Conservation (phyloP, 2,329 filamentous ascomycete genomes). For the Colletotrichum caudatum region DNA sequence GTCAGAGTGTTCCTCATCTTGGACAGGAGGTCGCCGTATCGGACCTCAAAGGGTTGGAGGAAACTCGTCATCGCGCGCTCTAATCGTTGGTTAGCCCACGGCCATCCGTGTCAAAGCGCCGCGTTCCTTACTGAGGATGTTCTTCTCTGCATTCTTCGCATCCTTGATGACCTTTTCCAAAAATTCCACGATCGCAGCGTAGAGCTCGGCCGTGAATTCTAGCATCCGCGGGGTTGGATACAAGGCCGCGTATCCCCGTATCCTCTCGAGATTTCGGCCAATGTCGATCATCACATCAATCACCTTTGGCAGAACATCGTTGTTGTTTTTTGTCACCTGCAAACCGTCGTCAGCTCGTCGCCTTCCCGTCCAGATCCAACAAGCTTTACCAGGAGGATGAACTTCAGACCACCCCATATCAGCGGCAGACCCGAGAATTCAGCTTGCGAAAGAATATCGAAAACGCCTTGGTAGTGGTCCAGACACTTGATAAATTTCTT, state of each 20-base stretch:
- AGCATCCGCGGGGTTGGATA: slow-evolving; percentile 46
- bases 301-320: slow-evolving; percentile 44
- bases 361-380: background rate
- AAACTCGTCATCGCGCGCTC: slow-evolving; percentile 29
- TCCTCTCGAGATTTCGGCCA: slow-evolving; percentile 44
- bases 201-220: slow-evolving; percentile 46
- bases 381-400: slow-evolving; percentile 31
- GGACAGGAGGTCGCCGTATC: slow-evolving; percentile 41
- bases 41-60: slow-evolving; percentile 40
- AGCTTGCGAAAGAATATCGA: slow-evolving; percentile 46
- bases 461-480: slow-evolving; percentile 45
- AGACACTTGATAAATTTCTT: slow-evolving; percentile 44
- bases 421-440: slow-evolving; percentile 46
- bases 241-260: slow-evolving; percentile 44
- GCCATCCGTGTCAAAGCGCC: too few relatives aligned
- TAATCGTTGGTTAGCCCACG: background rate
- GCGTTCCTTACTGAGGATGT: background rate
- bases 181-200: slow-evolving; percentile 46
- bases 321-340: slow-evolving; percentile 46
- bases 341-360: background rate
- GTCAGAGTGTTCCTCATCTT: slow-evolving; percentile 40
- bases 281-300: slow-evolving; percentile 47
- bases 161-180: slow-evolving; percentile 44
- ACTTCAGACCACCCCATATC: slow-evolving; percentile 45
- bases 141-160: slow-evolving; percentile 44